A percentile compares a stretch with the other conserved stretches of the same genome.
Conservation (phyloP, 176 grass and related monocot species). For the Typha latifolia region DNA sequence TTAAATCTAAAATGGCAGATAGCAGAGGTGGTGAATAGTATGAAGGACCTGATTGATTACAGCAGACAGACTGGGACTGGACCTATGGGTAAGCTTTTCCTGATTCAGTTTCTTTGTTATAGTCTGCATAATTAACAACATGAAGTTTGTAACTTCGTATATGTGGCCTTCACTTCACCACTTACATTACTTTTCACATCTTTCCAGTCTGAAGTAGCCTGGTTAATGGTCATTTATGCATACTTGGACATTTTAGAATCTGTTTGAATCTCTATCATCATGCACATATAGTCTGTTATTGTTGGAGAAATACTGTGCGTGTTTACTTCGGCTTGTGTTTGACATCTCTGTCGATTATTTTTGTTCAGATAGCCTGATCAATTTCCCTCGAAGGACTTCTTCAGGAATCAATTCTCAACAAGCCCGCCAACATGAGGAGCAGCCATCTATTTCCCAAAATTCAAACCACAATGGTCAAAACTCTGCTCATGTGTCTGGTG, state of each 20-base stretch:
- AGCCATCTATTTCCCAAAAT: slow-evolving; percentile 53
- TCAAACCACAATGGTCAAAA: slow-evolving; percentile 70
- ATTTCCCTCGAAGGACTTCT: slow-evolving; percentile 65
- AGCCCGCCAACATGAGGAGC: slow-evolving; percentile 55
- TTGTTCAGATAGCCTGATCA: slow-evolving; percentile 77
- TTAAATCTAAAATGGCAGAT: slow-evolving; percentile 49
- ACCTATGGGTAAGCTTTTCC: slow-evolving; percentile 51
- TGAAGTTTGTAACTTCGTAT: not conserved
- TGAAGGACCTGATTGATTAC: slow-evolving; percentile 99
- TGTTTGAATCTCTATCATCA: not conserved
- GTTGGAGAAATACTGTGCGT: no score
- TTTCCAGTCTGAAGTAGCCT: not conserved
- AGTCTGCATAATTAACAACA: not conserved
- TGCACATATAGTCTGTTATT: not conserved
- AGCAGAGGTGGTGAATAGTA: slow-evolving; percentile 93
- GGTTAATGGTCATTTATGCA: not conserved
- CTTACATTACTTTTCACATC: not conserved
- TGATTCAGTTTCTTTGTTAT: slow-evolving; percentile 1
- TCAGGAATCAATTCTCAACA: slow-evolving; percentile 54
- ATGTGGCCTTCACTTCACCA: not conserved
- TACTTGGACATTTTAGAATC: not conserved
- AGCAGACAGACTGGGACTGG: slow-evolving; percentile 79
- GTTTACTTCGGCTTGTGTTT: not conserved
- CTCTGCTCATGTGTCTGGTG: slow-evolving; percentile 30
- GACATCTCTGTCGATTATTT: slow-evolving; percentile 9